Percentiles rank a stretch among this genome's conserved stretches.
phyloP scores from a whole-genome alignment of 352 stramenopile species.

The Elongisporangium anandrum region DNA sequence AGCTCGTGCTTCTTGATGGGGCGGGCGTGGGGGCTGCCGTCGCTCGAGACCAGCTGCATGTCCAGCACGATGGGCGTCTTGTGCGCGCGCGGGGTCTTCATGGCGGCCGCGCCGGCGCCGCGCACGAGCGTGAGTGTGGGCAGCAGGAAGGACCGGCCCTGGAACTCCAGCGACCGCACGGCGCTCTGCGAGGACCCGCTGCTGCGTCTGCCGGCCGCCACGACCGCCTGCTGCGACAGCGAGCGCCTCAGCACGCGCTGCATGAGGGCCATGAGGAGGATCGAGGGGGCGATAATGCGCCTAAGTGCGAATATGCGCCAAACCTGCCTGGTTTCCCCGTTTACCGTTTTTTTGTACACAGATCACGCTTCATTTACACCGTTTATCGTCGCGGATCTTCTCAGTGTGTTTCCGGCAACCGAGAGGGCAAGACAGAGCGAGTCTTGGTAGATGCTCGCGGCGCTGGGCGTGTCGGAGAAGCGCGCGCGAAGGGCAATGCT shows the following conservation, averaged over 20 bases:
- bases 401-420: too few relatives aligned
- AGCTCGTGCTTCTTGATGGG: conserved; percentile 78
- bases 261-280: conserved; percentile 13
- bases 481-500: too few relatives aligned
- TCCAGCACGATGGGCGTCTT: conserved; percentile 69
- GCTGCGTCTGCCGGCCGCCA: conserved; percentile 22
- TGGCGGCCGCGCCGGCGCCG: conserved; percentile 7
- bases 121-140: conserved; percentile 60
- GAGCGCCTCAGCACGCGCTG: conserved; percentile 29
- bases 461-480: conserved; percentile 38
- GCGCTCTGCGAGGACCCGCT: conserved; percentile 19
- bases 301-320: background rate
- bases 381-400: background rate
- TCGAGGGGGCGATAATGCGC: background rate
- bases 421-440: too few relatives aligned
- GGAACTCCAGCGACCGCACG: conserved; percentile 34
- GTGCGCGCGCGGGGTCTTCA: conserved; percentile 15
- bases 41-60: conserved; percentile 66
- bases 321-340: background rate
- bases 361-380: background rate
- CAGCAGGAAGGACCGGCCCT: conserved; percentile 68
- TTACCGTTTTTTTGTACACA: background rate
- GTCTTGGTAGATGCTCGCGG: too few relatives aligned
- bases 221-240: conserved; percentile 61
- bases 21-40: conserved; percentile 65